Conservation (phyloP, 441 rosid species). For the Raphanus hybrid region DNA sequence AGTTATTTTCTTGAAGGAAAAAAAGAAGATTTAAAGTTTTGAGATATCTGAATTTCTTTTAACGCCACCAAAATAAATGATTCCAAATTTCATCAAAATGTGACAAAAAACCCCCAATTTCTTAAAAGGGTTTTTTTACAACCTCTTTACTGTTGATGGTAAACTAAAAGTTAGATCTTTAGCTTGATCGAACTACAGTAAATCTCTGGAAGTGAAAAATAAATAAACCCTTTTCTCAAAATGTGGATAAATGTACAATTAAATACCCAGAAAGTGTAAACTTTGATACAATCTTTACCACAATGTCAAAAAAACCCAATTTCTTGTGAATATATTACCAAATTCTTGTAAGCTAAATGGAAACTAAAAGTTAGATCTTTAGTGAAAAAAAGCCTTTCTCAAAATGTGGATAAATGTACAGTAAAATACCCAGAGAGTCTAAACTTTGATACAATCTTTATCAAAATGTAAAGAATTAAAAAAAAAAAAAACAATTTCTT, state of each 20-base stretch:
- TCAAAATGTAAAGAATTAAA: neutral
- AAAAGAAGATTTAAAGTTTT: conserved; percentile 17
- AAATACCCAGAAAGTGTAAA: neutral
- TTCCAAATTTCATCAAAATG: conserved; percentile 17
- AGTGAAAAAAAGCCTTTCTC: no score
- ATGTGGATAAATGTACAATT: conserved; percentile 1
- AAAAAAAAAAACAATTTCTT: neutral
- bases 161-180: conserved; percentile 27
- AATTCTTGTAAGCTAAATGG: no score
- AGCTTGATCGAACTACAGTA: neutral
- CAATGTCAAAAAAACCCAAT: neutral
- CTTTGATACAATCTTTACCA: neutral
- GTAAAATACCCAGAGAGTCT: neutral
- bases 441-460: conserved; percentile 5
- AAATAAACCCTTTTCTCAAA: neutral
- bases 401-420: conserved; percentile 15
- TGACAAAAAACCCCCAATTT: neutral
- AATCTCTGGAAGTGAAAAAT: neutral
- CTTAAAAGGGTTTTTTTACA: no score
- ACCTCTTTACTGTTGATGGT: neutral
- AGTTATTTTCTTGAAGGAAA: conserved; percentile 28
- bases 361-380: no score
- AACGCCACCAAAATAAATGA: conserved; percentile 11
- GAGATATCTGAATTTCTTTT: conserved; percentile 11
- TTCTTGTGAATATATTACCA: no score